phyloP scores from a whole-genome alignment of 1,284 basidiomycete genomes.

The Fomitiporia mediterranea region DNA sequence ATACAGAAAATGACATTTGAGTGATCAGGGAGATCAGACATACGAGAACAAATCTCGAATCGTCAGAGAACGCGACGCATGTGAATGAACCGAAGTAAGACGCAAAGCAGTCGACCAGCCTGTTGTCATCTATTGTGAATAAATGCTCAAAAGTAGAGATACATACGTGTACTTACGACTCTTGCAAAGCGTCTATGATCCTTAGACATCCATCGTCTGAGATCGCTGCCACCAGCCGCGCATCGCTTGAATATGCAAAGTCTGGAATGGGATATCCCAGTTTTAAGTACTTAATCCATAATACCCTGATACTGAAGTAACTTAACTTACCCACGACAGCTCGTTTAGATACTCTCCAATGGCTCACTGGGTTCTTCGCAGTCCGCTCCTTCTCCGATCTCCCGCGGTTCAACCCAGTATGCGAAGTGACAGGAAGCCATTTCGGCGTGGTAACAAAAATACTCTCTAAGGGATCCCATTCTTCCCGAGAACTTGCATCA shows the following conservation, averaged over 20 bases:
- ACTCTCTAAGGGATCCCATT: constrained; percentile 71
- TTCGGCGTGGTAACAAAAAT: constrained; percentile 80
- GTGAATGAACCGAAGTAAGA: constrained; percentile 90
- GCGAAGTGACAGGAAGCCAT: constrained; percentile 65
- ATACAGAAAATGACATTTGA: background rate
- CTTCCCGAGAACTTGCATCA: constrained; percentile 31
- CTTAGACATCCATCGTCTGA: constrained; percentile 87
- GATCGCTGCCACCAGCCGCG: constrained; percentile 79
- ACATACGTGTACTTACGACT: constrained; percentile 67
- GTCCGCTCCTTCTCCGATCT: constrained; percentile 57
- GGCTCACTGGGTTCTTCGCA: constrained; percentile 81
- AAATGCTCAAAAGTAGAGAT: constrained; percentile 1
- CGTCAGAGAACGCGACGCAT: constrained; percentile 91
- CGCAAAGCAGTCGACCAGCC: constrained; percentile 84
- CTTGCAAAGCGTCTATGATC: constrained; percentile 80
- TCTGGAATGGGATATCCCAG: too few relatives aligned
- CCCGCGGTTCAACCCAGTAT: constrained; percentile 31
- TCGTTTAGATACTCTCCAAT: constrained; percentile 72
- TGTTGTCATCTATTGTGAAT: constrained; percentile 28
- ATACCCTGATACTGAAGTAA: background rate
- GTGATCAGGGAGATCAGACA: constrained; percentile 23
- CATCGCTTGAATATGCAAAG: constrained; percentile 89
- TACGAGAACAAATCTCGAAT: constrained; percentile 88
- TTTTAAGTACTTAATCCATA: too few relatives aligned
- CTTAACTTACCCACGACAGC: constrained; percentile 64